Percentiles rank a stretch among this genome's conserved stretches.
Conservation (phyloP, 352 stramenopile genomes). For the Phytophthora fragariaefolia region DNA sequence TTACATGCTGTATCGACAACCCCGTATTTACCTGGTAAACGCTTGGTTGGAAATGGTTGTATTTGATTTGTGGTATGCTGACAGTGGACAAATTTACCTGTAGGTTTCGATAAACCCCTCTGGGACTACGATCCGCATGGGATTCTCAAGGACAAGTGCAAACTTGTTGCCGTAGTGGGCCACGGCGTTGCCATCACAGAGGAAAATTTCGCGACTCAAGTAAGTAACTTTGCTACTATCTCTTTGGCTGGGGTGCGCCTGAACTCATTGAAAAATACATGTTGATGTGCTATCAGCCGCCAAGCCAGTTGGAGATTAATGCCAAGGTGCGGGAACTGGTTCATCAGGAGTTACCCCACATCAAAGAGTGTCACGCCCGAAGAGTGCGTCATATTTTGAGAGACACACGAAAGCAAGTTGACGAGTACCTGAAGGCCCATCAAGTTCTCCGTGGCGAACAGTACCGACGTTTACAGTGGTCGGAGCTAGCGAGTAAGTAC, state of each 20-base stretch:
- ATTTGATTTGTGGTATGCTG: not conserved
- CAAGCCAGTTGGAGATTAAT: slow-evolving; percentile 43
- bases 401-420: slow-evolving; percentile 42
- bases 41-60: not conserved
- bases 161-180: slow-evolving; percentile 24
- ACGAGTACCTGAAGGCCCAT: slow-evolving; percentile 29
- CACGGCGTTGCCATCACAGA: slow-evolving; percentile 27
- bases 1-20: slow-evolving; percentile 26
- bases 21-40: slow-evolving; percentile 35
- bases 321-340: slow-evolving; percentile 41
- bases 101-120: slow-evolving; percentile 48
- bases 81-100: not conserved
- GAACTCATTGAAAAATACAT: not conserved
- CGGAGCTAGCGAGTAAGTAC: slow-evolving; percentile 43
- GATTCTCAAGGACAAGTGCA: slow-evolving; percentile 40
- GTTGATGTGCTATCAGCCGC: slow-evolving; percentile 11
- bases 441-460: slow-evolving; percentile 34
- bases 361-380: slow-evolving; percentile 52
- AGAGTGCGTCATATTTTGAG: slow-evolving; percentile 45
- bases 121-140: slow-evolving; percentile 47
- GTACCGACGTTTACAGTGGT: slow-evolving; percentile 36
- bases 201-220: slow-evolving; percentile 28
- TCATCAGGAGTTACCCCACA: slow-evolving; percentile 32
- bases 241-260: no score
- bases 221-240: slow-evolving; percentile 8